Base-by-base conservation (phyloP, 257 asterid species). In the Nicotiana tabacum region DNA sequence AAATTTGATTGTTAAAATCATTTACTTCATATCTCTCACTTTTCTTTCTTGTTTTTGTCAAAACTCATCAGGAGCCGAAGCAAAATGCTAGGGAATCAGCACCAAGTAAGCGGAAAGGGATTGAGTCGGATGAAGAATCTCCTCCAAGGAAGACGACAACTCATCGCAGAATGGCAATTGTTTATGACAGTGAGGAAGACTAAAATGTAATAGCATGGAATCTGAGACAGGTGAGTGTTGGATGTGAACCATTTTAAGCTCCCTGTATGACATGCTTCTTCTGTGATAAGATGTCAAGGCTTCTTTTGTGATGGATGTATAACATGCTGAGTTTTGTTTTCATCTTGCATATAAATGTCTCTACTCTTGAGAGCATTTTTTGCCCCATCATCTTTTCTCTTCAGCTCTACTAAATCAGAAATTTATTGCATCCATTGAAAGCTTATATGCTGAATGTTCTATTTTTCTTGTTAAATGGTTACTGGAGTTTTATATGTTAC, bases 61-160 rank as follows among this genome's bases (percentile, higher is more conserved):
- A 78, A 53, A 27, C 66, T 85, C 77, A 48, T 80, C 93, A 96
- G 98, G 97, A 89, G 87, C 95, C 93, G 30, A 92, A 87, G 90
- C 97, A 88, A 70, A 92, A 90, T 92, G 82, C 24, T 11, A 92
- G 88, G 91, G 92, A 83, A 81, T 83, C 92, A 7, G 87, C 92
- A 83, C 88, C 96, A 81, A 81, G 92, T 81, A 96, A 93, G 88
- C 88, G 98, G 84, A 94, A 94, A 90, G 93, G 84, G 72, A 92
- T 96, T 4, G 98, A 96, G 83, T 96, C 98, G 2, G 99, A 96
- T 57, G 98, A 92, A 84, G 99, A 93, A 78, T 91, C 98, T 82
- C 97, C 98, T 88, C 99, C 93, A 17, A 88, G 92, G 89, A 94
- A 96, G 89, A 61, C 70, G 48, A 78, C 94, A 56, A 77, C 93